Evolutionary conservation across 371 early-diverging fungal species (phyloP), one percentile per base, ranked within the genome.

Genomic region (Thermomucor indicae-seudaticae): DNA sequence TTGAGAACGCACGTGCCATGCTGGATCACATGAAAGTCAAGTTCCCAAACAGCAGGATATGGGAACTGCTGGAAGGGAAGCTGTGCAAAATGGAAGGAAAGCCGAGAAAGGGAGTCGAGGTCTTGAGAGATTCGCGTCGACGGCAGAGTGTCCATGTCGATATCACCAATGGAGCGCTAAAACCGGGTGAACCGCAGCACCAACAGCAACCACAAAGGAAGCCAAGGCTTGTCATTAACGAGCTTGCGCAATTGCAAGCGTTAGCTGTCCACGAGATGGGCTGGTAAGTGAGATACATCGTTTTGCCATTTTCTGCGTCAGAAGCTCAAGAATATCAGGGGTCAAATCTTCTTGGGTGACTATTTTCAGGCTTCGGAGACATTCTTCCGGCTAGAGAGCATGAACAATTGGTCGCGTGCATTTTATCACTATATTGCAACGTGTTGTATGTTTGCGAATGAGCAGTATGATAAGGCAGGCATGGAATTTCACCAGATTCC

Each of bases 371-470:
- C 72, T 20, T 57, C 72, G 27, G 72, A 72, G 23, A 75, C 76
- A 0, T 72, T 75, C 42, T 69, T 75, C 53, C 63, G 70, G 7
- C 22, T 75, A 22, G 72, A 72, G 43, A 64, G 67, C 38, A 75
- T 75, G 67, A 75, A 70, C 47, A 72, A 72, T 20, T 75, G 76
- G 76, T 72, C 72, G 2, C 67, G 68, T 17, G 76, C 76, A 2
- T 75, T 75, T 35, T 75, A 75, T 39, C 75, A 71, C 20, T 75
- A 75, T 23, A 75, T 75, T 47, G 72, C 72, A n/a, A 69, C 76
- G 0, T 75, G 76, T 19, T 75, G 76, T 43, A 67, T 75, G 67
- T 75, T 70, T 67, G 72, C 68, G 5, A 64, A 75, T 37, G 72
- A 70, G 45, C 70, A 72, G 46, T 75, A 72, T 32, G 76, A 69